These are phyloP conservation scores for Melocanna baccifera DNA, from an alignment of 176 grass and related monocot genomes.

Conservation along the genomic window DNA sequence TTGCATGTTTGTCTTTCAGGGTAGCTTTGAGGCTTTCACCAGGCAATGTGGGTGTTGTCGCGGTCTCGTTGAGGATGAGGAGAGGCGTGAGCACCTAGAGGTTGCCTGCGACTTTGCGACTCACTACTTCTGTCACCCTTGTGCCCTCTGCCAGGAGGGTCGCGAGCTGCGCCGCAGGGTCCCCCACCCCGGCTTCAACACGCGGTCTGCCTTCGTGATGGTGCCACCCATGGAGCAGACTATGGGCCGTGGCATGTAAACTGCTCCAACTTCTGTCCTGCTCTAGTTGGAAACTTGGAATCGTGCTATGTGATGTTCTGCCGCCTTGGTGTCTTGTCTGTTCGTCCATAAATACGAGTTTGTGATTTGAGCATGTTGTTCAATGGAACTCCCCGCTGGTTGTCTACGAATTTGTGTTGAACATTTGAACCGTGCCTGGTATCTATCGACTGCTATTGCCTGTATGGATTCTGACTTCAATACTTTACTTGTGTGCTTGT, in stretches of 20 bases:
- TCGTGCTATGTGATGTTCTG: not conserved
- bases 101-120: slow-evolving; percentile 57
- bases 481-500: not conserved
- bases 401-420: not conserved
- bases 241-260: slow-evolving; percentile 64
- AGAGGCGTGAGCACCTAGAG: slow-evolving; percentile 59
- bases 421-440: not conserved
- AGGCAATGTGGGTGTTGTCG: slow-evolving; percentile 57
- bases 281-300: not conserved
- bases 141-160: slow-evolving; percentile 83
- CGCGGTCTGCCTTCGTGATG: slow-evolving; percentile 50
- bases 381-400: not conserved
- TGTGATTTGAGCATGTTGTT: slow-evolving; percentile 21
- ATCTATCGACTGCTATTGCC: not conserved
- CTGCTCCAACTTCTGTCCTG: not conserved
- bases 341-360: slow-evolving; percentile 24
- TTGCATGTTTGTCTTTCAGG: slow-evolving; percentile 44
- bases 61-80: slow-evolving; percentile 41
- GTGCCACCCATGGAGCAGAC: slow-evolving; percentile 74
- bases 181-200: slow-evolving; percentile 77
- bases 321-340: not conserved
- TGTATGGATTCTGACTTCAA: not conserved
- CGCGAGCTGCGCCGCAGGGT: slow-evolving; percentile 69
- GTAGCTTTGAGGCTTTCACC: slow-evolving; percentile 74
- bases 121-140: slow-evolving; percentile 80